Percentiles rank a stretch among this genome's conserved stretches.
Conservation (phyloP, 139 green algal genomes). For the Coelastrella sp. region DNA sequence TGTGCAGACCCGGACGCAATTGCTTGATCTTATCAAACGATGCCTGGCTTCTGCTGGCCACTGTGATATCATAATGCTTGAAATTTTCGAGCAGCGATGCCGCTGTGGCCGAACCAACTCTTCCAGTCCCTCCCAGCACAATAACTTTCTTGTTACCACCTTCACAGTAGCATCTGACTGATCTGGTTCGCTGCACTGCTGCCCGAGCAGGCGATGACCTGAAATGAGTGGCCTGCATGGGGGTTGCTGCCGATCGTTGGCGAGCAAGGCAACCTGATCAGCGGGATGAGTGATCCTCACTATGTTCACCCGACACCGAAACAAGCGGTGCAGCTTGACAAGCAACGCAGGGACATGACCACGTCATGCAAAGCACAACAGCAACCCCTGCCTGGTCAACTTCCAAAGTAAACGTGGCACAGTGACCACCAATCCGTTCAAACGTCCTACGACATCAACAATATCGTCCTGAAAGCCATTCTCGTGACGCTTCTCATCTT, state of each 20-base stretch:
- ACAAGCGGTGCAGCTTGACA: not conserved
- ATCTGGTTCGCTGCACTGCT: slow-evolving; percentile 6
- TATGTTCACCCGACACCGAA: not conserved
- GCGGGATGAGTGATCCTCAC: not conserved
- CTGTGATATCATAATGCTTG: slow-evolving; percentile 63
- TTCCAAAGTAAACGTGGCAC: not conserved
- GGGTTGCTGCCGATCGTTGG: not conserved
- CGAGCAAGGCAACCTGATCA: not conserved
- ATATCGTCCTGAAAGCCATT: too few relatives aligned
- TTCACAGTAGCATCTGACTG: slow-evolving; percentile 19
- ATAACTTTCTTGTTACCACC: slow-evolving; percentile 58
- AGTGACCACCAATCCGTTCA: too few relatives aligned
- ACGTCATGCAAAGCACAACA: not conserved
- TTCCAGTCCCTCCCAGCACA: slow-evolving; percentile 84
- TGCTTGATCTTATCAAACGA: slow-evolving; percentile 64
- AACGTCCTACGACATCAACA: too few relatives aligned
- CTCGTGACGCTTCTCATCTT: not conserved
- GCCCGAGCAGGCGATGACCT: not conserved
- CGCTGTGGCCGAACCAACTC: slow-evolving; percentile 86
- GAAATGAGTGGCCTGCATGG: slow-evolving; percentile 35
- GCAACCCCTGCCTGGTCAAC: not conserved
- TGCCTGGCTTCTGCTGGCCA: slow-evolving; percentile 62
- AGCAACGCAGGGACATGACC: not conserved
- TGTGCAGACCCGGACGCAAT: slow-evolving; percentile 65
- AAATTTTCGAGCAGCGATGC: slow-evolving; percentile 70